Evolutionary conservation across 179 eudicot genomes (phyloP).

Genomic region (Spergularia azorica): DNA sequence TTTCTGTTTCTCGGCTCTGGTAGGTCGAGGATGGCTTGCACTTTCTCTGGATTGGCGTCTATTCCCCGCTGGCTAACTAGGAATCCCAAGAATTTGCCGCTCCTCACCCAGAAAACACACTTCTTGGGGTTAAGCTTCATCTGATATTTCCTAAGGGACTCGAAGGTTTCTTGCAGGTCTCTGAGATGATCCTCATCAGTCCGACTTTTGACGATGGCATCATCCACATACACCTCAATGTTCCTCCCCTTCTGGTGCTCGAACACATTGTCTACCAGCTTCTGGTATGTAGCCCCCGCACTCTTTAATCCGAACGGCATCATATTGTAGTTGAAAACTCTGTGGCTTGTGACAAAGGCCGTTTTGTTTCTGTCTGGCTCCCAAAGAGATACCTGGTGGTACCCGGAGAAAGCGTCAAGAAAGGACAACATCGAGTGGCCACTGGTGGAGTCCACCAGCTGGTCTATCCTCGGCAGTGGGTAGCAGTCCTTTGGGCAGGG

Average conservation of each 20-base stretch:
- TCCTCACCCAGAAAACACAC: neutral
- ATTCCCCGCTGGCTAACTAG: neutral
- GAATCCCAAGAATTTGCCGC: neutral
- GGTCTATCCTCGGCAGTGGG: no score
- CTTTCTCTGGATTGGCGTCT: neutral
- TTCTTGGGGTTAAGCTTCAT: constrained; percentile 8
- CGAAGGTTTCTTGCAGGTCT: neutral
- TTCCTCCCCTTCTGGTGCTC: neutral
- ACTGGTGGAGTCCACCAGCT: no score
- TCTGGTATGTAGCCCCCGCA: neutral
- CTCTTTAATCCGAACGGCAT: constrained; percentile 4
- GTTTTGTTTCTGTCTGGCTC: neutral
- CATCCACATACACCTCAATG: neutral
- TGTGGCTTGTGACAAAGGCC: neutral
- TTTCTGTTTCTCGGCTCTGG: neutral
- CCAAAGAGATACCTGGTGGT: no score
- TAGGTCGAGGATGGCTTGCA: neutral
- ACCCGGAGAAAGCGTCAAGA: no score
- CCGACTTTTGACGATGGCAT: neutral
- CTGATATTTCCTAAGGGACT: neutral
- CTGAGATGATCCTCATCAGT: neutral
- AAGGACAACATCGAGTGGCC: no score
- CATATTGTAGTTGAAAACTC: neutral
- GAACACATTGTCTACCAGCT: neutral
- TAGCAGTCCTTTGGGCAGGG: no score